Evolutionary conservation across 2,329 filamentous ascomycete species (phyloP), one percentile per base, ranked within the genome.

Genomic region (Mycogone perniciosa): DNA sequence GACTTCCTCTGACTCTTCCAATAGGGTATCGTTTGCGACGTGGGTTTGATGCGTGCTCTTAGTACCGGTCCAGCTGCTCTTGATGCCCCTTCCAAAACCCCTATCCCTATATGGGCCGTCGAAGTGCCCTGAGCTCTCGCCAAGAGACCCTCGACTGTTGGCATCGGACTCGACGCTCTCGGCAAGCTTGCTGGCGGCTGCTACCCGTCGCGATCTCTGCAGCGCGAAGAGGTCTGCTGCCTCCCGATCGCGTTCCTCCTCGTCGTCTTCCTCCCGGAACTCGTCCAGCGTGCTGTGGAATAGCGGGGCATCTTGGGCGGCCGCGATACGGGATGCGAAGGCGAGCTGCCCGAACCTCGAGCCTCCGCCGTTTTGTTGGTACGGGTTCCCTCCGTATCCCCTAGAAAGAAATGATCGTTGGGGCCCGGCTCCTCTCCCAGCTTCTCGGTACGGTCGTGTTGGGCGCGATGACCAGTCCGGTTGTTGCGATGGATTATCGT

Each of bases 151-250:
- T 11, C 64, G 62, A 52, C 69, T 74, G 35, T 73, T 69, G 42
- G 59, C 62, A 56, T 93, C 90, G 2, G 86, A 82, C 59, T 95
- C 91, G 2, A 86, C 85, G 55, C 90, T 96, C 58, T 95, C 90
- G 35, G 87, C 88, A 45, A 96, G 72, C 59, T 88, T 83, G 67
- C 87, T 89, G 10, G 85, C 84, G 10, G 89, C 89, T 63, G 96
- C 92, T 52, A 96, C 88, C 43, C 91, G 81, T 59, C 93, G 81
- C 57, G 92, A 97, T 59, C 86, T 81, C 68, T 97, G 91, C 51
- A 99, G 74, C 5, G 92, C 92, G 69, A 91, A 95, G 58, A 93
- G 84, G 69, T 97, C 93, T n/a, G 90, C 90, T 33, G 92, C 88
- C 64, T 97, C 92, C 48, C 90, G 77, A 60, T 95, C 88, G 60